Base-by-base conservation (phyloP, 129 eudicot species). In the Ambrosia trifida region DNA sequence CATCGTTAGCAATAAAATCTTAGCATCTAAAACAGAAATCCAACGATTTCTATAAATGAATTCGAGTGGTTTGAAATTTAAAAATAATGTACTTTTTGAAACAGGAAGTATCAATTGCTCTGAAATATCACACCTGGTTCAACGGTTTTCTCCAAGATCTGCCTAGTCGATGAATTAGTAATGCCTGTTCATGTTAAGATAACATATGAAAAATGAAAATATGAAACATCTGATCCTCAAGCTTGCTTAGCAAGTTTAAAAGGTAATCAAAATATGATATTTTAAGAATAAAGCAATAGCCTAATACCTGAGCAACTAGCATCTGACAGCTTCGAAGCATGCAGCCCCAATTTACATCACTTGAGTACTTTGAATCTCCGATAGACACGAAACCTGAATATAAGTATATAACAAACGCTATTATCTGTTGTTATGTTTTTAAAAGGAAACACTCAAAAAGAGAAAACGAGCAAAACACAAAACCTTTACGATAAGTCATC, bases 261-360 rank as follows among this genome's bases (percentile, higher is more conserved):
- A 7, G 10, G 32, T 32, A 53, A 59, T 50, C 77, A n/a, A 13
- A 54, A 40, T 11, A 66, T 44, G 16, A 24, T 32, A 20, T 1
- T 50, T 41, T 41, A 44, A 49, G 11, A 40, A 40, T 40, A 67
- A 72, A 71, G n/a, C 19, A n/a, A n/a, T n/a, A n/a, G n/a, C n/a
- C n/a, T 5, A 65, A 64, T 69, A 89, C 98, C 91, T 94, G 97
- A 58, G 97, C 97, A 68, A 94, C 86, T 73, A 94, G 96, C 98
- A 94, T 94, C 76, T 94, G 98, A 70, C 97, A 85, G 78, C 98
- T 94, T 41, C 98, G 91, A 76, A 94, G 89, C 98, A 94, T 94
- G 77, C 98, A 94, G 11, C 98, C 98, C 98, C 98, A 94, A 78
- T 84, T 77, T 33, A 87, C 90, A 71, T 94, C 98, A 52, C 97